phyloP scores from a whole-genome alignment of 2,329 filamentous ascomycete species.

The Metarhizium brunneum region DNA sequence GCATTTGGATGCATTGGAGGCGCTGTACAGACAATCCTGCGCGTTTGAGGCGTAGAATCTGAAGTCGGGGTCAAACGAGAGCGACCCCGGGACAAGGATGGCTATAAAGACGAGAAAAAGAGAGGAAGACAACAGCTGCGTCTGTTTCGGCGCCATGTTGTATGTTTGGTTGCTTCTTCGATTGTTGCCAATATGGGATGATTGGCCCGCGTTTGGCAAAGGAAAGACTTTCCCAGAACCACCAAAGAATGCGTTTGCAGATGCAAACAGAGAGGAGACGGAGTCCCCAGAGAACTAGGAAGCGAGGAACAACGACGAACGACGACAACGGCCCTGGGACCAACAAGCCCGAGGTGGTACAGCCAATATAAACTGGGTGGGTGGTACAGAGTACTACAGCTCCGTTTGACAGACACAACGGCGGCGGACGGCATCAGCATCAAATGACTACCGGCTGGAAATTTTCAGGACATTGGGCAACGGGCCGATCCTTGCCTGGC shows the following conservation, averaged over 20 bases:
- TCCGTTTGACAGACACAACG: no score
- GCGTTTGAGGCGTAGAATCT: constrained; percentile 21
- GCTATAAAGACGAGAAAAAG: constrained; percentile 20
- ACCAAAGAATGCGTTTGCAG: neutral
- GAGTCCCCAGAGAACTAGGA: neutral
- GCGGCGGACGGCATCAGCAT: no score
- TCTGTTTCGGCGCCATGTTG: constrained; percentile 18
- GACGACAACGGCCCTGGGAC: neutral
- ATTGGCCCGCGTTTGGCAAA: neutral
- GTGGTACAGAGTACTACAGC: neutral
- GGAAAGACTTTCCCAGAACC: neutral
- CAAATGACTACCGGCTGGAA: neutral
- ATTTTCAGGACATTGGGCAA: neutral
- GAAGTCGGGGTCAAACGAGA: constrained; percentile 22
- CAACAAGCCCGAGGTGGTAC: neutral
- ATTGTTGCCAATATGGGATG: neutral
- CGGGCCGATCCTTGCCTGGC: neutral
- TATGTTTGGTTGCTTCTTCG: neutral
- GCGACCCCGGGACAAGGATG: constrained; percentile 14
- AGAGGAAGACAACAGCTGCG: constrained; percentile 14
- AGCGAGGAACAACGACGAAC: neutral
- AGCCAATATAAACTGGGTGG: neutral
- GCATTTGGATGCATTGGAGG: constrained; percentile 32
- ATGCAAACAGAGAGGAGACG: neutral
- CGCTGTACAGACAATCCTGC: constrained; percentile 31